Percentiles rank a stretch among this genome's conserved stretches.
Evolutionary conservation across 2,329 filamentous ascomycete genomes (phyloP).

Genomic region (Calonectria montana): DNA sequence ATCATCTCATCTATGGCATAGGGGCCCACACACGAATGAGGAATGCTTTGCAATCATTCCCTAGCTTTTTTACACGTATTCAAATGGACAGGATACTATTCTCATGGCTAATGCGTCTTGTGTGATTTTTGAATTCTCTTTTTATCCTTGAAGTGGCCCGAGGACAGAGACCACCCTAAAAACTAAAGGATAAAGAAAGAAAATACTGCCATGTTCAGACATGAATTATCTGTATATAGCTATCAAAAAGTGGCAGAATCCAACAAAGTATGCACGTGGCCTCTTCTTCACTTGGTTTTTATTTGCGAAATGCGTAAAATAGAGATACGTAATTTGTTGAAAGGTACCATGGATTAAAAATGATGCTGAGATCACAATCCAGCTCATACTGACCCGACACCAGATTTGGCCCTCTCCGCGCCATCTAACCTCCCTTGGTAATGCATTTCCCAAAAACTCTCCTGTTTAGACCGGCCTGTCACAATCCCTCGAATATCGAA

Average conservation of each 20-base stretch:
- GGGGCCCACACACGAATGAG: background rate
- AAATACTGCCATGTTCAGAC: background rate
- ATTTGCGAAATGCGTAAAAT: background rate
- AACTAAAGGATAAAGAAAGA: background rate
- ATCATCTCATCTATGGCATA: background rate
- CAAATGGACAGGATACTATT: background rate
- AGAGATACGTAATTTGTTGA: too few species aligned
- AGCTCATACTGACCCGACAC: constrained; percentile 14
- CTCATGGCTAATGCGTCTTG: background rate
- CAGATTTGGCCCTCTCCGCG: constrained; percentile 11
- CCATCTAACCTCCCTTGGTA: background rate
- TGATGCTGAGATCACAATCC: background rate
- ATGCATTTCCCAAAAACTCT: constrained; percentile 51
- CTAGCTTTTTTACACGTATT: background rate
- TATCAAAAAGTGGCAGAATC: background rate
- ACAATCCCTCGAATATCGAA: constrained; percentile 53
- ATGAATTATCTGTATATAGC: background rate
- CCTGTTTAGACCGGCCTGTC: constrained; percentile 46
- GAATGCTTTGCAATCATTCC: background rate
- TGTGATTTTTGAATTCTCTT: background rate
- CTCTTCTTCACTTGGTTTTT: background rate
- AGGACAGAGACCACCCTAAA: background rate
- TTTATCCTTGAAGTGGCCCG: background rate
- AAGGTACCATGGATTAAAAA: too few species aligned
- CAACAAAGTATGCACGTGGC: background rate